These are phyloP conservation scores for Austropuccinia psidii DNA, from an alignment of 1,284 basidiomycete species.

Conservation along the genomic window DNA sequence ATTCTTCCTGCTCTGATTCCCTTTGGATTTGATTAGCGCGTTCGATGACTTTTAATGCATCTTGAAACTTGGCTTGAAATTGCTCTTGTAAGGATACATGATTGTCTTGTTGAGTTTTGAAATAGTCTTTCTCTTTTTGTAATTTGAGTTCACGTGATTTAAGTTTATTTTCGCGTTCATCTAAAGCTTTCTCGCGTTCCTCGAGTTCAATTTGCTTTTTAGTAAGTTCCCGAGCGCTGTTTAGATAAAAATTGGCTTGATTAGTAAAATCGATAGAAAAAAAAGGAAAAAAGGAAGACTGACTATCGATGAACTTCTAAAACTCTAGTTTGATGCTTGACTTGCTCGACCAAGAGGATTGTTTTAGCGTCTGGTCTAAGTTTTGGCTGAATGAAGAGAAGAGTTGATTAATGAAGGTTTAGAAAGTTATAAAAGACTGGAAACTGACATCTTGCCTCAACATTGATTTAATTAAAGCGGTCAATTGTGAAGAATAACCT, in stretches of 20 bases:
- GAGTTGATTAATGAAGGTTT: background rate
- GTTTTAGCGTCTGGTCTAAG: constrained; percentile 43
- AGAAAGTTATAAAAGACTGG: background rate
- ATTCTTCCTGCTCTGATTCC: background rate
- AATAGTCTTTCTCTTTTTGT: constrained; percentile 49
- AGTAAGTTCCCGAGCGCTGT: constrained; percentile 14
- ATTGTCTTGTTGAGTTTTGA: constrained; percentile 36
- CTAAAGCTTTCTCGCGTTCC: constrained; percentile 42
- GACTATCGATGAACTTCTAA: constrained; percentile 36
- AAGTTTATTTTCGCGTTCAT: constrained; percentile 56
- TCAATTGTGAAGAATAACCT: constrained; percentile 65
- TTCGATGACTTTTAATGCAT: constrained; percentile 31
- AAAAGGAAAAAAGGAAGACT: background rate
- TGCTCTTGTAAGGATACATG: constrained; percentile 18
- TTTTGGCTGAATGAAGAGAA: constrained; percentile 40
- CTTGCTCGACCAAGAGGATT: constrained; percentile 43
- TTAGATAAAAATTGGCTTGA: background rate
- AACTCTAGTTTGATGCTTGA: constrained; percentile 42
- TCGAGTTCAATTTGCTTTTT: constrained; percentile 59
- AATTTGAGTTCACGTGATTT: constrained; percentile 56
- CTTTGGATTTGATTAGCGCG: constrained; percentile 13
- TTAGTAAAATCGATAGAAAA: background rate
- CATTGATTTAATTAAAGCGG: constrained; percentile 74
- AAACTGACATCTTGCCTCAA: constrained; percentile 66
- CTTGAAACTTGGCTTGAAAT: constrained; percentile 30